Evolutionary conservation across 495 filamentous ascomycete species (phyloP).

Genomic region (Lepraria neglecta): DNA sequence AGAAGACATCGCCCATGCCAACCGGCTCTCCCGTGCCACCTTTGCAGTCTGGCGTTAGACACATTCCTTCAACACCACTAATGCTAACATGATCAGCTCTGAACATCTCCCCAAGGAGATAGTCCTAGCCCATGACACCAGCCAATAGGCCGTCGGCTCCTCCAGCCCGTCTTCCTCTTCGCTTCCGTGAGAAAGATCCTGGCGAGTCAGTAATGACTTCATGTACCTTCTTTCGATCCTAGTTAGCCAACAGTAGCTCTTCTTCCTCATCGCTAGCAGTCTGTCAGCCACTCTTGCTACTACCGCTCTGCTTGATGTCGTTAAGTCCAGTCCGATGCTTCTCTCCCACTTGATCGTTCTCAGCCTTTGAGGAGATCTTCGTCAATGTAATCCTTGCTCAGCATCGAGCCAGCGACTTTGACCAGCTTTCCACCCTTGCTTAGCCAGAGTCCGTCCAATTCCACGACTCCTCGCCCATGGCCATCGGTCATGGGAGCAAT

Average conservation of each 20-base stretch:
- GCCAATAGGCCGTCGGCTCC: conserved; percentile 29
- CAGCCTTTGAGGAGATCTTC: conserved; percentile 26
- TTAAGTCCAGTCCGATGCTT: conserved; percentile 26
- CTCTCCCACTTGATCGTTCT: conserved; percentile 28
- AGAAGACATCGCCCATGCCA: conserved; percentile 39
- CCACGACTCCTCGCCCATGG: conserved; percentile 28
- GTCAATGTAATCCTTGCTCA: conserved; percentile 27
- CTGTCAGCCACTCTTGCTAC: conserved; percentile 10
- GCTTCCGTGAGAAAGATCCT: conserved; percentile 22
- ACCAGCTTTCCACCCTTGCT: conserved; percentile 33
- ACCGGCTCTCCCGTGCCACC: conserved; percentile 32
- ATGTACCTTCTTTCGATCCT: conserved; percentile 29
- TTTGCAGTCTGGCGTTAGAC: conserved; percentile 34
- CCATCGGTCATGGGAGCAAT: conserved; percentile 37
- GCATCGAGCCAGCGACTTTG: conserved; percentile 26
- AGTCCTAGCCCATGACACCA: conserved; percentile 40
- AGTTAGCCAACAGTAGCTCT: conserved; percentile 3
- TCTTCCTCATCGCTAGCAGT: conserved; percentile 10
- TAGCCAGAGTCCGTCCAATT: conserved; percentile 38
- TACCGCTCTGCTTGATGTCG: conserved; percentile 19
- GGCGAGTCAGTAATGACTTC: conserved; percentile 37
- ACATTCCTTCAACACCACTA: conserved; percentile 38
- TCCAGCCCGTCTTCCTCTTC: conserved; percentile 20
- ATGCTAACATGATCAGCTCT: conserved; percentile 35
- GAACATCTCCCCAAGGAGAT: conserved; percentile 40